These are phyloP conservation scores for Alternaria burnsii DNA, from an alignment of 2,329 filamentous ascomycete genomes.

Conservation along the genomic window DNA sequence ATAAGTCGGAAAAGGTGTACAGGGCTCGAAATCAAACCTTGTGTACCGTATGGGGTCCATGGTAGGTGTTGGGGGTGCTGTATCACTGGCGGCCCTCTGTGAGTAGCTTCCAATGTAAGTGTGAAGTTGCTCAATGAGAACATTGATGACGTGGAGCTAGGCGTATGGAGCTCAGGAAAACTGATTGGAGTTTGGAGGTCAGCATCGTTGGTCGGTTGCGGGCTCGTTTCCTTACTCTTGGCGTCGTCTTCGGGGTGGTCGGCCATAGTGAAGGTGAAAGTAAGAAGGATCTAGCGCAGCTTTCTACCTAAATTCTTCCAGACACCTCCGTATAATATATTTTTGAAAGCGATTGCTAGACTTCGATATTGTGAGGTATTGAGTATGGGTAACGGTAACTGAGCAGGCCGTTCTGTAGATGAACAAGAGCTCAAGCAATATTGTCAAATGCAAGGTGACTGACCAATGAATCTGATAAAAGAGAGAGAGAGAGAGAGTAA, in stretches of 20 bases:
- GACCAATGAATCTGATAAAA: not conserved
- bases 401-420: not conserved
- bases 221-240: not conserved
- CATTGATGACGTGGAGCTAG: not conserved
- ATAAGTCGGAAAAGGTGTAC: not conserved
- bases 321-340: not conserved
- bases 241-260: not conserved
- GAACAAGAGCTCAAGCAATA: not conserved
- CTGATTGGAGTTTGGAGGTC: conserved; percentile 4
- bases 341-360: not conserved
- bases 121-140: conserved; percentile 8
- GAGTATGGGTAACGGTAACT: not conserved
- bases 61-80: not conserved
- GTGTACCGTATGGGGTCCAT: not conserved
- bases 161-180: conserved; percentile 3
- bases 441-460: not conserved
- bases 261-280: not conserved
- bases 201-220: not conserved
- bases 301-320: not conserved
- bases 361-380: not conserved
- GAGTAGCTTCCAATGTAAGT: not conserved
- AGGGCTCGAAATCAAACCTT: not conserved
- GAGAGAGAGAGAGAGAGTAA: not conserved
- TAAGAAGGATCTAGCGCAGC: not conserved
- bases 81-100: not conserved